Conservation (phyloP, 306 rosid species). For the Hippophae gyantsensis region DNA sequence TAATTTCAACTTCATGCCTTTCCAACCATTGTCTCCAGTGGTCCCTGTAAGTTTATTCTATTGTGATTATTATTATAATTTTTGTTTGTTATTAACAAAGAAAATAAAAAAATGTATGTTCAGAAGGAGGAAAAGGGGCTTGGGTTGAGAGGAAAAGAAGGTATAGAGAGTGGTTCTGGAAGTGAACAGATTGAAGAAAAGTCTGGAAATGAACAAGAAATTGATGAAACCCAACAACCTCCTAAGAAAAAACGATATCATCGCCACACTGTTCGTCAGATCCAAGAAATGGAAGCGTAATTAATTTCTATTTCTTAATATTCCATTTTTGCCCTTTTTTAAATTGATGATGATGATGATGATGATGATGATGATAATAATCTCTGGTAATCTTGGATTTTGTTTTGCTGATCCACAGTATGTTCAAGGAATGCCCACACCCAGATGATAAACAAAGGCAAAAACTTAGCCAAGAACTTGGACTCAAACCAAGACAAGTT, state of each 20-base stretch:
- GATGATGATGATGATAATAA: too few relatives aligned
- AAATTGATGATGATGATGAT: too few relatives aligned
- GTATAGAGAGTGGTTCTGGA: conserved; percentile 69
- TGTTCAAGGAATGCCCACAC: conserved; percentile 95
- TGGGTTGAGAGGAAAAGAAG: conserved; percentile 58
- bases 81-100: too few relatives aligned
- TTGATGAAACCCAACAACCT: conserved; percentile 32
- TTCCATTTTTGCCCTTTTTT: too few relatives aligned
- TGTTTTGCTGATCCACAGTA: conserved; percentile 25
- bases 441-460: conserved; percentile 93
- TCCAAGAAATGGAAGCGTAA: conserved; percentile 97
- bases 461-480: conserved; percentile 70
- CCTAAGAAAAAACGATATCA: conserved; percentile 85
- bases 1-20: conserved; percentile 81
- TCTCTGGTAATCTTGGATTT: background rate
- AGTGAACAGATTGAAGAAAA: conserved; percentile 72
- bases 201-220: conserved; percentile 64
- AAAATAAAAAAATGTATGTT: background rate
- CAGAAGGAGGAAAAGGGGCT: conserved; percentile 69
- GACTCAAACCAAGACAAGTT: conserved; percentile 87
- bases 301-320: background rate
- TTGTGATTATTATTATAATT: too few relatives aligned
- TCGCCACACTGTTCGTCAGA: conserved; percentile 93
- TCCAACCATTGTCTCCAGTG: conserved; percentile 52
- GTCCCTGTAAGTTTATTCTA: conserved; percentile 20